Percentiles rank a stretch among this genome's conserved stretches.
Evolutionary conservation across 257 asterid genomes (phyloP).

Genomic region (Eucommia ulmoides): DNA sequence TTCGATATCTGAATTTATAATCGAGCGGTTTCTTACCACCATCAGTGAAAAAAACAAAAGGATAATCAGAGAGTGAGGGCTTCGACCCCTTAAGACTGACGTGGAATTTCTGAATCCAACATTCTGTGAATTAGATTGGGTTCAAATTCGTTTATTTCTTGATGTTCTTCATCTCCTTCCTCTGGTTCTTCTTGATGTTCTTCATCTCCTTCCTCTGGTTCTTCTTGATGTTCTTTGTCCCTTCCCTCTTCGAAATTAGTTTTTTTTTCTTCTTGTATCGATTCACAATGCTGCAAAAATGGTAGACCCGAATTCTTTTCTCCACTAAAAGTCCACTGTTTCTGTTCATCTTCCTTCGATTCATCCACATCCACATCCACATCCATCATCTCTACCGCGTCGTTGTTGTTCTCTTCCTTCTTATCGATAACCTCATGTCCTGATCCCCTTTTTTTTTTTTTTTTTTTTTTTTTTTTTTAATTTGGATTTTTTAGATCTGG

Average conservation of each 20-base stretch:
- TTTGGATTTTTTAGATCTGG: no score
- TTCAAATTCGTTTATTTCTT: no score
- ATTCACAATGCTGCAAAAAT: constrained; percentile 37
- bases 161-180: constrained; percentile 24
- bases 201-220: constrained; percentile 17
- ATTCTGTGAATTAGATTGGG: no score
- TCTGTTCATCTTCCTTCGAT: constrained; percentile 22
- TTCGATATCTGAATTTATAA: no score
- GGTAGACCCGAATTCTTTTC: constrained; percentile 29
- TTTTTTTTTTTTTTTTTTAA: no score
- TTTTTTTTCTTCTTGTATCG: no score
- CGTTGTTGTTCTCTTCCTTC: constrained; percentile 21
- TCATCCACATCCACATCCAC: constrained; percentile 46
- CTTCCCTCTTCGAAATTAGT: no score
- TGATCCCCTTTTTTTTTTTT: no score
- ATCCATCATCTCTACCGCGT: constrained; percentile 33
- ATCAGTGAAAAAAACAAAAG: constrained; percentile 25
- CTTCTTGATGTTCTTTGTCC: constrained; percentile 25
- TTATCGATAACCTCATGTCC: constrained; percentile 35
- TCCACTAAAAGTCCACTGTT: constrained; percentile 46
- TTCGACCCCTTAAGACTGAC: no score
- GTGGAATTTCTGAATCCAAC: no score
- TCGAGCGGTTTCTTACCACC: constrained; percentile 55
- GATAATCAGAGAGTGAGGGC: constrained; percentile 20
- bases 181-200: constrained; percentile 17